phyloP scores from a whole-genome alignment of 768 basidiomycete genomes.

The Panellus pusillus region DNA sequence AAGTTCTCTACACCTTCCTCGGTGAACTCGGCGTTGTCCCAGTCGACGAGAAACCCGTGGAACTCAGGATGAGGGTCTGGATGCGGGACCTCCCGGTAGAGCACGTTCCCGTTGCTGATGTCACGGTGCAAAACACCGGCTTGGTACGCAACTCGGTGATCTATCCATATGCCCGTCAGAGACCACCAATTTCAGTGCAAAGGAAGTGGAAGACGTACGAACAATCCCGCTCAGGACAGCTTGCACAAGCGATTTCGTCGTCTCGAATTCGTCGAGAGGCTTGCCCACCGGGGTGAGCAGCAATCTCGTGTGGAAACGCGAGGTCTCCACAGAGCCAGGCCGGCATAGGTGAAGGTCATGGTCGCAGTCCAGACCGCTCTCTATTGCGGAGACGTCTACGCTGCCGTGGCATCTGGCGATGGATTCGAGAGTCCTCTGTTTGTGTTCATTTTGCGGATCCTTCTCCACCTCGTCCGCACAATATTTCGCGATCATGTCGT shows the following conservation, averaged over 20 bases:
- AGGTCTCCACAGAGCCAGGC: neutral
- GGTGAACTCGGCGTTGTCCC: slow-evolving; percentile 8
- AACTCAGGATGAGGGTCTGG: neutral
- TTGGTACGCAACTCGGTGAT: neutral
- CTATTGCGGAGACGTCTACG: neutral
- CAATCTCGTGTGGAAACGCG: slow-evolving; percentile 2
- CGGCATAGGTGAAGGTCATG: neutral
- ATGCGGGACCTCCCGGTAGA: neutral
- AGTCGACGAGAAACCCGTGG: slow-evolving; percentile 7
- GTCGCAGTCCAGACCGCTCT: neutral
- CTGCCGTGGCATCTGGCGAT: slow-evolving; percentile 4
- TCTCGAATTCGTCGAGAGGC: neutral
- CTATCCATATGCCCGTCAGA: neutral
- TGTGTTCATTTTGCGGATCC: no score
- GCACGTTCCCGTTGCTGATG: slow-evolving; percentile 3
- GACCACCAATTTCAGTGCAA: no score
- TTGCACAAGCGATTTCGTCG: neutral
- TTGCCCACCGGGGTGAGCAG: slow-evolving; percentile 4
- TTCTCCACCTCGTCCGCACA: neutral
- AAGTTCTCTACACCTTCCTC: neutral
- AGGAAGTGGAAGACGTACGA: neutral
- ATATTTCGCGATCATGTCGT: slow-evolving; percentile 3
- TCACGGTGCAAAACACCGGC: slow-evolving; percentile 11
- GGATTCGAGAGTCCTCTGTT: no score
- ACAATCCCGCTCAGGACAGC: neutral